These are phyloP conservation scores for Cercospora citrullina DNA, from an alignment of 2,329 filamentous ascomycete genomes.

Conservation along the genomic window DNA sequence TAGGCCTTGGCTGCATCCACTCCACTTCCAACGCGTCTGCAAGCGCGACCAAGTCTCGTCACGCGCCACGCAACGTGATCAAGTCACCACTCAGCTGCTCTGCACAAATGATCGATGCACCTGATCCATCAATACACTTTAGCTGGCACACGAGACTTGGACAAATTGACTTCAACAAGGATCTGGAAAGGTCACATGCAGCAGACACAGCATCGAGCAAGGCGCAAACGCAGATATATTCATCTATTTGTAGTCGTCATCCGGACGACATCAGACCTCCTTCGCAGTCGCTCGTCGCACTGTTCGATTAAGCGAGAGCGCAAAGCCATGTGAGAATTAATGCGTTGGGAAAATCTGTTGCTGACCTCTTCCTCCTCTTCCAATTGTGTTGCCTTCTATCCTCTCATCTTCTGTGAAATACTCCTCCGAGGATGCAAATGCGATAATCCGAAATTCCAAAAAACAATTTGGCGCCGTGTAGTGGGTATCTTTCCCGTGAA, in stretches of 20 bases:
- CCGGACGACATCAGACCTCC: slow-evolving; percentile 4
- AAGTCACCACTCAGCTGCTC: background rate
- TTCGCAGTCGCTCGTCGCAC: slow-evolving; percentile 1
- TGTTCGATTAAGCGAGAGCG: background rate
- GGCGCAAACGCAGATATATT: slow-evolving; percentile 4
- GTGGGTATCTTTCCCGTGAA: slow-evolving; percentile 26
- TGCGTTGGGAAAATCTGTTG: background rate
- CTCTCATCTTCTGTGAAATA: background rate
- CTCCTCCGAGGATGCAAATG: background rate
- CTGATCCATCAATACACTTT: background rate
- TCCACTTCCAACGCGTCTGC: background rate
- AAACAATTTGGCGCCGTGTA: slow-evolving; percentile 1
- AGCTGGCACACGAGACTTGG: background rate
- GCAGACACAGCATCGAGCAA: background rate
- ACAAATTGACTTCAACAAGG: slow-evolving; percentile 4
- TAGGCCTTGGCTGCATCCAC: background rate
- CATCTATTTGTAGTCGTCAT: slow-evolving; percentile 4
- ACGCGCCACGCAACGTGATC: background rate
- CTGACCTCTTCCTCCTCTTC: background rate
- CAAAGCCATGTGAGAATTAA: background rate
- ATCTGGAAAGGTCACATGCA: background rate
- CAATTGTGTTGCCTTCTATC: background rate
- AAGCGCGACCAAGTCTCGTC: background rate
- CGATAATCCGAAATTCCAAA: background rate
- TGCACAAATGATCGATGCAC: background rate